Conservation (phyloP, 805 yeast genomes). For the Hanseniaspora taiwanica region DNA sequence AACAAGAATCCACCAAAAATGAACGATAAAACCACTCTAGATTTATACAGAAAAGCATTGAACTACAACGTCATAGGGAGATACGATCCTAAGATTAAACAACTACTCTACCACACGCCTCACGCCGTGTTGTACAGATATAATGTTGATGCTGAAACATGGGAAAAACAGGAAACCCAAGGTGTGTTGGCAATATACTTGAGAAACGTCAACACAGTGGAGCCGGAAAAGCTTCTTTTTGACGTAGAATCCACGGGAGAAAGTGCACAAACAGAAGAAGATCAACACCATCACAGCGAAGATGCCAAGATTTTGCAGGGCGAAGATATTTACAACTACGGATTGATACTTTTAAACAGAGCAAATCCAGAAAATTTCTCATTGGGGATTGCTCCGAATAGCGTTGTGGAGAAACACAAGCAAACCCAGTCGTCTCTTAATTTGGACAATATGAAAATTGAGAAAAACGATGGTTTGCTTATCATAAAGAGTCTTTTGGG, state of each 20-base stretch:
- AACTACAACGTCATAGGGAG: conserved; percentile 67
- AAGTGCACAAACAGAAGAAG: conserved; percentile 5
- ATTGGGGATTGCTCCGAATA: conserved; percentile 50
- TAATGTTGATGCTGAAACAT: conserved; percentile 41
- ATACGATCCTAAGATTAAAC: conserved; percentile 61
- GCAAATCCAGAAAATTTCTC: conserved; percentile 58
- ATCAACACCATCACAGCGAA: conserved; percentile 6
- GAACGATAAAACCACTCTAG: conserved; percentile 27
- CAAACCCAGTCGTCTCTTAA: background rate
- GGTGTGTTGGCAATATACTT: conserved; percentile 60
- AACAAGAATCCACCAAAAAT: background rate
- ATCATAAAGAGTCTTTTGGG: conserved; percentile 56
- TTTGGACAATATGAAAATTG: conserved; percentile 44
- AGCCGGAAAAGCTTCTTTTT: conserved; percentile 12
- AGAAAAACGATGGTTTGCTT: conserved; percentile 53
- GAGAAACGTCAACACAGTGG: conserved; percentile 23
- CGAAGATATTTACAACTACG: conserved; percentile 41
- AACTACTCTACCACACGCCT: conserved; percentile 52
- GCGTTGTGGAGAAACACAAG: conserved; percentile 26
- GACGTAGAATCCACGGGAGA: conserved; percentile 7
- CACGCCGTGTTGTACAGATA: conserved; percentile 62
- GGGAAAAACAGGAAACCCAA: conserved; percentile 58
- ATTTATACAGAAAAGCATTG: conserved; percentile 52
- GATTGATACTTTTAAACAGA: conserved; percentile 57
- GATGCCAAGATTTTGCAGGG: conserved; percentile 15